Conservation (phyloP, 192 early-diverging fungal species). For the Spizellomyces punctatus region DNA sequence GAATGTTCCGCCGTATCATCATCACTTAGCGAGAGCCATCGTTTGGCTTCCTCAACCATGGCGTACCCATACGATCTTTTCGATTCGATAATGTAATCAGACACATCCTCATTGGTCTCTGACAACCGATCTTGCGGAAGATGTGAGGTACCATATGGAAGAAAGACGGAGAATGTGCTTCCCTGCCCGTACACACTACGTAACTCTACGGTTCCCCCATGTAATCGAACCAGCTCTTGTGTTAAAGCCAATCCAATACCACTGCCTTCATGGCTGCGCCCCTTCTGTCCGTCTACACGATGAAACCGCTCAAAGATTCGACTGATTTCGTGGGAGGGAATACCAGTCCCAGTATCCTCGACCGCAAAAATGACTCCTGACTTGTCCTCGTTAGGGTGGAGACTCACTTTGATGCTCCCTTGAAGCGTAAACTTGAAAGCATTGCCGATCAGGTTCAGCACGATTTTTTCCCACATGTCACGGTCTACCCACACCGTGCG, state of each 20-base stretch:
- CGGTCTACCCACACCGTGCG: conserved; percentile 48
- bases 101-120: neutral
- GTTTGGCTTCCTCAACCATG: conserved; percentile 31
- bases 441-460: conserved; percentile 62
- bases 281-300: conserved; percentile 54
- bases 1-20: conserved; percentile 2
- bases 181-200: conserved; percentile 47
- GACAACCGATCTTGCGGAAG: conserved; percentile 36
- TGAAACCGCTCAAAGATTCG: conserved; percentile 65
- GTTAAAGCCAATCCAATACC: conserved; percentile 63
- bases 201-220: conserved; percentile 51
- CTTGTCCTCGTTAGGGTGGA: conserved; percentile 31
- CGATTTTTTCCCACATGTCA: conserved; percentile 66
- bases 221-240: conserved; percentile 56
- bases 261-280: conserved; percentile 59
- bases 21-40: conserved; percentile 21
- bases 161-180: conserved; percentile 48
- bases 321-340: conserved; percentile 46
- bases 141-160: conserved; percentile 54
- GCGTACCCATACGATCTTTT: conserved; percentile 11
- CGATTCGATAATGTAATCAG: neutral
- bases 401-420: conserved; percentile 32
- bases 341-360: conserved; percentile 54
- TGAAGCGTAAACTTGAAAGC: conserved; percentile 53
- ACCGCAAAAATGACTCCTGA: conserved; percentile 34